These are phyloP conservation scores for Fusarium sp. DNA, from an alignment of 2,329 filamentous ascomycete genomes.

Conservation along the genomic window DNA sequence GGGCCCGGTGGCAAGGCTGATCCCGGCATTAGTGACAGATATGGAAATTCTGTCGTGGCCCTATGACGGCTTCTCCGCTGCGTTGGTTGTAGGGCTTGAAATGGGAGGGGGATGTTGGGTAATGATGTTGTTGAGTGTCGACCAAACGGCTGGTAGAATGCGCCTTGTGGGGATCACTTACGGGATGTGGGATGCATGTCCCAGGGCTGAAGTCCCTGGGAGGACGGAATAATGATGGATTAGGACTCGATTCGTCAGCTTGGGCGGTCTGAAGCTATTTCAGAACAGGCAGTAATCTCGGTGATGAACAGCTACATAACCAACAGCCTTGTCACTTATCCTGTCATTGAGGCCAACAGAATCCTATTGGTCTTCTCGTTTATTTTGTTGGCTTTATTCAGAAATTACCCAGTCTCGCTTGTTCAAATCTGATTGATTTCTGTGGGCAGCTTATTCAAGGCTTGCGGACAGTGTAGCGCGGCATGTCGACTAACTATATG, in stretches of 20 bases:
- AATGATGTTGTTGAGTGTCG: background rate
- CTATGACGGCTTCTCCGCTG: background rate
- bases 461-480: background rate
- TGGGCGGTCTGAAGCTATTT: background rate
- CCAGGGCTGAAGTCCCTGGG: background rate
- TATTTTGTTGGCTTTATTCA: background rate
- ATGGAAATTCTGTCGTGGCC: background rate
- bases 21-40: slow-evolving; percentile 14
- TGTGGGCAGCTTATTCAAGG: background rate
- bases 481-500: background rate
- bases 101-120: background rate
- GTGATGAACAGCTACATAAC: background rate
- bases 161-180: background rate
- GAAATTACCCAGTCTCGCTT: background rate
- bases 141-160: background rate
- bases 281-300: background rate
- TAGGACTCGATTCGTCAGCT: background rate
- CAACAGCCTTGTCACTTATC: background rate
- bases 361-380: background rate
- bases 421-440: background rate
- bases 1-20: background rate
- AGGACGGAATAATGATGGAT: background rate
- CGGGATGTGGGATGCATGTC: background rate
- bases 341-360: background rate
- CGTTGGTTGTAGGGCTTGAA: background rate